These are phyloP conservation scores for Cucurbita pepo DNA, from an alignment of 306 rosid genomes.

Conservation along the genomic window DNA sequence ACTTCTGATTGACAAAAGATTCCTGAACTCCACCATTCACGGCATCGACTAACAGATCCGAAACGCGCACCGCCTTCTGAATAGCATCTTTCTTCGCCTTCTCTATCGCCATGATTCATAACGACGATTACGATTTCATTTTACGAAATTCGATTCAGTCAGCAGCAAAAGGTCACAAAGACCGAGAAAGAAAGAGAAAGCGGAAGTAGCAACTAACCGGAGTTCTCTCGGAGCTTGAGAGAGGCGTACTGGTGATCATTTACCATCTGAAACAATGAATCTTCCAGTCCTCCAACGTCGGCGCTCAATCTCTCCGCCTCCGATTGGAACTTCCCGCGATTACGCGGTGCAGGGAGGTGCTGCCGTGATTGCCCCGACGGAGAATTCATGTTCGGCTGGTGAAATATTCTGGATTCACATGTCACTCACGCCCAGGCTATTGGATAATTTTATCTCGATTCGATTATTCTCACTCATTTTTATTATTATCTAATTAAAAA, in stretches of 20 bases:
- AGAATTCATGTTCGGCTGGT: neutral
- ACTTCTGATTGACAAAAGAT: constrained; percentile 55
- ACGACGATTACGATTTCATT: neutral
- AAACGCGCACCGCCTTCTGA: constrained; percentile 32
- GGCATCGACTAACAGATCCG: constrained; percentile 65
- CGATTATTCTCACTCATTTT: too few relatives aligned
- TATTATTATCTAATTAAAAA: too few relatives aligned
- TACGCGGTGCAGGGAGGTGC: constrained; percentile 13
- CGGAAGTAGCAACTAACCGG: constrained; percentile 22
- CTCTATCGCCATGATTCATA: constrained; percentile 21
- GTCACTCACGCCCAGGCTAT: neutral
- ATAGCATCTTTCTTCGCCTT: constrained; percentile 62
- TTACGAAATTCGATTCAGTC: neutral
- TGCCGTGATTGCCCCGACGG: neutral
- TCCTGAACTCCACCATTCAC: constrained; percentile 74
- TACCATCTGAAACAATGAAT: constrained; percentile 30
- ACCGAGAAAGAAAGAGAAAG: neutral
- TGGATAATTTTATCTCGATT: neutral
- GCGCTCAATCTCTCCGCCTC: constrained; percentile 6
- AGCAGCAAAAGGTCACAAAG: neutral
- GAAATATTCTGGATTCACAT: neutral
- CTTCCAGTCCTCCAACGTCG: constrained; percentile 37
- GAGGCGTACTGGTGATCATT: constrained; percentile 37
- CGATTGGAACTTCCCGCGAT: constrained; percentile 5
- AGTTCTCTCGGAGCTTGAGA: constrained; percentile 27